Base-by-base conservation (phyloP, 2,329 filamentous ascomycete genomes). In the Paraphaeosphaeria sporulosa region DNA sequence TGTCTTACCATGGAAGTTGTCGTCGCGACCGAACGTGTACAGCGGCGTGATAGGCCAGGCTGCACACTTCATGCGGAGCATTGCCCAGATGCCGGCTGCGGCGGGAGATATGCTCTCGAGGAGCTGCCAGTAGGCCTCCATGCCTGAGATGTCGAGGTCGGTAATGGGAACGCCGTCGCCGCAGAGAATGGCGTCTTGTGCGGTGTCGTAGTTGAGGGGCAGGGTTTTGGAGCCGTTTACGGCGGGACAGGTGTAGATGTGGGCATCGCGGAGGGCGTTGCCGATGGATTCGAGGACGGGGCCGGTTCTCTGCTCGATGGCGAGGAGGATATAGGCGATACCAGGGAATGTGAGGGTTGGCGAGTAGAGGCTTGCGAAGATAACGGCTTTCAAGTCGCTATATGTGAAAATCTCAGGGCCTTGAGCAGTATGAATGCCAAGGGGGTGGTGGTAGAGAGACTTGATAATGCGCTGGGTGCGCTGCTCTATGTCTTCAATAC, bases 361-460 rank as follows among this genome's bases (percentile, higher is more conserved):
- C 3, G 59, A 58, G 60, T 82, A 82, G 13, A 80, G 63, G 4
- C 71, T 63, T 19, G 60, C 62, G 64, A 81, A 80, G 9, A 81
- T 69, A 4, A 78, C 36, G 4, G 62, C 56, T 43, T 76, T 72
- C 34, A 80, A 44, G 56, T 82, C 79, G 40, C 73, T 77, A 62
- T 76, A 81, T 5, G 79, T 79, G 51, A 82, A 67, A 7, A 82
- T 57, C 52, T 75, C 65, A 55, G 70, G 72, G 2, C 66, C 71
- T 7, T 63, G 6, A 30, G 40, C 55, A 19, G 64, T 76, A 50
- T 42, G 62, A n/a, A 82, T 66, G 0, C 73, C 68, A 5, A 82
- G 60, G 0, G 81, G 81, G 36, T 77, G 74, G 65, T 81, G 78
- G 57, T 79, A 78, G 1, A 82, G 63, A 7, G 72, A 75, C 38